A percentile compares a stretch with the other conserved stretches of the same genome.
Conservation (phyloP, 208 protist species). For the Porcisia hertigi region DNA sequence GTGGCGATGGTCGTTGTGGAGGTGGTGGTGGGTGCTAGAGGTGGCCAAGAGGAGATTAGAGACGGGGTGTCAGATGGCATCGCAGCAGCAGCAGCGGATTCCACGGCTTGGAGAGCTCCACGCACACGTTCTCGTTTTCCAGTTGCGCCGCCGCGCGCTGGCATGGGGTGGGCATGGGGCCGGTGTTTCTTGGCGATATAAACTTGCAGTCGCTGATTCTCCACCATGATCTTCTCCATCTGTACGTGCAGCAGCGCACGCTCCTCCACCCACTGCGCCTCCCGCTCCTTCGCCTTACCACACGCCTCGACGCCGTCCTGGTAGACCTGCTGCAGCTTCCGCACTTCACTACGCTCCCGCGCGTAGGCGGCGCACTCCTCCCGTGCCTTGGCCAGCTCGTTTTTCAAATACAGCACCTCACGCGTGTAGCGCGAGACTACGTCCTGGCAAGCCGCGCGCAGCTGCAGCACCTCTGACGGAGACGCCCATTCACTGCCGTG, state of each 20-base stretch:
- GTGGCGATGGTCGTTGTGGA: neutral
- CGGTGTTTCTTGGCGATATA: conserved; percentile 38
- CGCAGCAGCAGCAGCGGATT: neutral
- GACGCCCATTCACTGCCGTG: conserved; percentile 66
- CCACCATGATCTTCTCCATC: conserved; percentile 53
- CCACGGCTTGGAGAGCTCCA: conserved; percentile 3
- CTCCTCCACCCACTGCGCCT: conserved; percentile 62
- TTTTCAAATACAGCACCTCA: conserved; percentile 33
- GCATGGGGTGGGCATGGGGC: neutral
- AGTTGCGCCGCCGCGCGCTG: conserved; percentile 1
- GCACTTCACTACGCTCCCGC: conserved; percentile 27
- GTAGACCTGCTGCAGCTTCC: conserved; percentile 46
- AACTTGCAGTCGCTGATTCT: conserved; percentile 71
- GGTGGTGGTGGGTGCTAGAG: neutral
- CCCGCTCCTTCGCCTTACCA: conserved; percentile 27
- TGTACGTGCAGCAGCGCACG: conserved; percentile 56
- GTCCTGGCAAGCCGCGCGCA: conserved; percentile 44
- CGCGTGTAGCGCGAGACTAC: conserved; percentile 40
- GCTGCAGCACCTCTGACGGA: conserved; percentile 66
- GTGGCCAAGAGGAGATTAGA: conserved; percentile 12
- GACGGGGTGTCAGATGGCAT: neutral
- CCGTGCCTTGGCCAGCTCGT: conserved; percentile 37
- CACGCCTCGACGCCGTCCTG: conserved; percentile 30
- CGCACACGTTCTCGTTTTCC: conserved; percentile 8
- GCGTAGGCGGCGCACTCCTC: conserved; percentile 28